Percentiles rank a stretch among this genome's conserved stretches.
Evolutionary conservation across 2,329 filamentous ascomycete species (phyloP).

Genomic region (Trichoderma sp.): DNA sequence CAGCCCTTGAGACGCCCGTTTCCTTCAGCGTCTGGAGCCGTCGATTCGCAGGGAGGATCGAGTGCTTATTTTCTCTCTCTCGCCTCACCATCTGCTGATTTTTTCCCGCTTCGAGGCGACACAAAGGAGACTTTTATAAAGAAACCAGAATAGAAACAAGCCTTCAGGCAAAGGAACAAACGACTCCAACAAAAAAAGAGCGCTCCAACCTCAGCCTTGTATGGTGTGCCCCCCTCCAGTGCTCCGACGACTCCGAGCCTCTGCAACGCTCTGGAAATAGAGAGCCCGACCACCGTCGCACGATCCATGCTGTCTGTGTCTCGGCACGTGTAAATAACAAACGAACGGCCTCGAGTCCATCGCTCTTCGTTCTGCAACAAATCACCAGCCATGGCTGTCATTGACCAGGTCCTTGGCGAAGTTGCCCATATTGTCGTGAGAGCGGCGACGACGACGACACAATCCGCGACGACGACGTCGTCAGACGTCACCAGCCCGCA

Average conservation of each 20-base stretch:
- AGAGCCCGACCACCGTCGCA: constrained; percentile 14
- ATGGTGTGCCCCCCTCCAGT: constrained; percentile 2
- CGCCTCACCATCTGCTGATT: background rate
- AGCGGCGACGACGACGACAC: constrained; percentile 35
- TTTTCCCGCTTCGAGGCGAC: background rate
- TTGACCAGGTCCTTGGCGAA: constrained; percentile 42
- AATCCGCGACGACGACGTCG: constrained; percentile 26
- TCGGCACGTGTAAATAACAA: constrained; percentile 2
- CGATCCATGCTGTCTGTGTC: constrained; percentile 21
- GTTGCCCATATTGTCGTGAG: constrained; percentile 42
- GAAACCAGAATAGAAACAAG: background rate
- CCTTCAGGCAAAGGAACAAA: background rate
- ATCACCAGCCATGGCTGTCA: constrained; percentile 39
- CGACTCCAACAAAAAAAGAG: constrained; percentile 8
- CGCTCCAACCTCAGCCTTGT: constrained; percentile 19
- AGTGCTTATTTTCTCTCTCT: background rate
- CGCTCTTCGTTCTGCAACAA: background rate
- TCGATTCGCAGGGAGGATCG: background rate
- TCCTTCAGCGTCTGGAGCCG: background rate
- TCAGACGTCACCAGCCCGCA: constrained; percentile 25
- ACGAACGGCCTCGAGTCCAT: constrained; percentile 19
- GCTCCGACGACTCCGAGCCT: constrained; percentile 18
- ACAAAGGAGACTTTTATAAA: background rate
- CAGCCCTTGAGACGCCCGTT: background rate
- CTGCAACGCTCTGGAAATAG: constrained; percentile 9